Base-by-base conservation (phyloP, 345 rosid species). In the Hibiscus syriacus region DNA sequence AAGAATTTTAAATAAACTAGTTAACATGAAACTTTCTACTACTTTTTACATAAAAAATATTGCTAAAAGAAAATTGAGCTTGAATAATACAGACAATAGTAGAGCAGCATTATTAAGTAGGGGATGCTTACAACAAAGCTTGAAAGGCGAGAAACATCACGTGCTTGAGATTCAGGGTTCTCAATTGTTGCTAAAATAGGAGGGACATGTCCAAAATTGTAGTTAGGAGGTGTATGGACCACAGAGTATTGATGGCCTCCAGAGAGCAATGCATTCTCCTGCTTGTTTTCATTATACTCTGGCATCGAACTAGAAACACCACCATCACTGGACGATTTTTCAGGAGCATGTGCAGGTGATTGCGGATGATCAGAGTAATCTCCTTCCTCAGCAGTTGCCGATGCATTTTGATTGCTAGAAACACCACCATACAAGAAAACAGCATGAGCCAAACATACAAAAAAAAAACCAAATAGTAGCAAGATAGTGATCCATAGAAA, bases 91-190 rank as follows among this genome's bases (percentile, higher is more conserved):
- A 68, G 0, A n/a, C 9, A 67, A 60, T 26, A 67, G 50, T 39
- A 22, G 19, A 62, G 52, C 19, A 39, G 49, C 49, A 66, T 19
- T 36, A 73, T 60, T 13, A 61, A 36, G 69, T 16, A 64, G 32
- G 65, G 16, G 69, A 67, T 68, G 34, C 91, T 80, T 83, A 92
- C 98, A 14, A 88, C 81, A 79, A 86, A 92, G 81, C 81, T 78
- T 74, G 92, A 87, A 73, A 92, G 79, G 74, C 78, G 95, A 78
- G 92, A 73, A 68, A 70, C 82, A 70, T 90, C 96, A 65, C 81
- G 87, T 70, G 83, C 78, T 80, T 88, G 97, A 75, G 92, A 82
- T 70, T 92, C 96, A 5, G 90, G 72, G 72, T 76, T 92, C 71
- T 88, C 97, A 76, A 83, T 79, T 53, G 87, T 74, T 65, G 85